These are phyloP conservation scores for Suillus luteus DNA, from an alignment of 768 basidiomycete genomes.

Conservation along the genomic window DNA sequence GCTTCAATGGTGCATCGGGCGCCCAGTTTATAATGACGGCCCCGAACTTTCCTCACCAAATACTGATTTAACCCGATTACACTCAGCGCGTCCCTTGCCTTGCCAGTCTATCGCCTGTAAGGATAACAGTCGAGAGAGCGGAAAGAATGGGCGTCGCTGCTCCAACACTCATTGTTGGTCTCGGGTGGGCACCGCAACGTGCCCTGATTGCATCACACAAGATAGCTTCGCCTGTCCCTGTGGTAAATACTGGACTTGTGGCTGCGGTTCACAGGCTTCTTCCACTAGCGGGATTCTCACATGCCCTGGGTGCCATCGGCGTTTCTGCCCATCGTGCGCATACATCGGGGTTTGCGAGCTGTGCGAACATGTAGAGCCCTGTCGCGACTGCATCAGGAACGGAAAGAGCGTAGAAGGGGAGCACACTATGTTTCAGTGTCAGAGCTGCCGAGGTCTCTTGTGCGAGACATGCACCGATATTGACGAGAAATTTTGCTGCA, in stretches of 20 bases:
- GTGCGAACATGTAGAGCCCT: constrained; percentile 1
- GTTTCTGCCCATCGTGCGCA: constrained; percentile 7
- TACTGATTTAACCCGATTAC: background rate
- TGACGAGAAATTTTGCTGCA: background rate
- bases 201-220: constrained; percentile 9
- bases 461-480: background rate
- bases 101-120: background rate
- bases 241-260: constrained; percentile 10
- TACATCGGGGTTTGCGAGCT: background rate
- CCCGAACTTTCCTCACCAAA: background rate
- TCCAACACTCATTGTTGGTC: constrained; percentile 4
- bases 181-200: background rate
- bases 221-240: constrained; percentile 8
- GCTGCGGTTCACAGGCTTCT: constrained; percentile 1
- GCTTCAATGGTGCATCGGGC: constrained; percentile 6
- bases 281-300: background rate
- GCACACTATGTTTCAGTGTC: background rate
- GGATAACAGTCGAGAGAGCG: background rate
- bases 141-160: background rate
- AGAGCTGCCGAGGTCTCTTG: background rate
- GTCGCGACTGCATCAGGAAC: constrained; percentile 9
- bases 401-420: background rate
- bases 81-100: background rate
- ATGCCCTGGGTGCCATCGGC: constrained; percentile 10
- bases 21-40: background rate